phyloP scores from a whole-genome alignment of 208 protist genomes.

The Trypanosoma scelopori region DNA sequence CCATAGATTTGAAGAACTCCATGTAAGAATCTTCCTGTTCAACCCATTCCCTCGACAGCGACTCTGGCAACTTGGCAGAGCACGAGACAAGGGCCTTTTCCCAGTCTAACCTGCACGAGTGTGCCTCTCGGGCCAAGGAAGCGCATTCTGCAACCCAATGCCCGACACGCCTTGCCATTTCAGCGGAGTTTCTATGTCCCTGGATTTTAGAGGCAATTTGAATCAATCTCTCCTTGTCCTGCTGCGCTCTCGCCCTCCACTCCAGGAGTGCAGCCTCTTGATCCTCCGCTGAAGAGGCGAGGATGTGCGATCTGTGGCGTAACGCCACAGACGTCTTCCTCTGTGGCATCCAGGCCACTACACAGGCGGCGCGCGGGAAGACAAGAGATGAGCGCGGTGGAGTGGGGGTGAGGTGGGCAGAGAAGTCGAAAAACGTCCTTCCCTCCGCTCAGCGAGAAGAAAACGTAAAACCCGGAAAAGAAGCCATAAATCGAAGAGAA shows the following conservation, averaged over 20 bases:
- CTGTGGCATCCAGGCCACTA: conserved; percentile 30
- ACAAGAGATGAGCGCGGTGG: not conserved
- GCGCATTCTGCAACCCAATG: conserved; percentile 17
- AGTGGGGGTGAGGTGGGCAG: not conserved
- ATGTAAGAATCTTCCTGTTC: conserved; percentile 3
- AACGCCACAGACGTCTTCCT: conserved; percentile 1
- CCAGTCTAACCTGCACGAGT: conserved; percentile 41
- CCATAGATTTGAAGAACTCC: conserved; percentile 8
- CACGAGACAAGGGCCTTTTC: conserved; percentile 24
- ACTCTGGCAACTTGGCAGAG: conserved; percentile 12
- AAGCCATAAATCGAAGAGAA: not conserved
- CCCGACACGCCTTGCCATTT: conserved; percentile 3
- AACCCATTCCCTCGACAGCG: conserved; percentile 1
- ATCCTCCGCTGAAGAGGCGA: conserved; percentile 31
- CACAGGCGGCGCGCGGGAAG: not conserved
- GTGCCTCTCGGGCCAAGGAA: conserved; percentile 19
- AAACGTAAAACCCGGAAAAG: too few relatives aligned
- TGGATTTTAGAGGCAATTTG: conserved; percentile 35
- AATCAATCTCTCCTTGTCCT: conserved; percentile 27
- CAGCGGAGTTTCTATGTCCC: conserved; percentile 33
- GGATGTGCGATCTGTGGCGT: conserved; percentile 17
- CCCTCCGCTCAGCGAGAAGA: too few relatives aligned
- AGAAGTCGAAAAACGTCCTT: not conserved
- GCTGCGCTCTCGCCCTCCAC: conserved; percentile 35
- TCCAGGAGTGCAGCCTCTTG: conserved; percentile 46